phyloP scores from a whole-genome alignment of 1,284 basidiomycete species.

The Pseudozyma hubeiensis region DNA sequence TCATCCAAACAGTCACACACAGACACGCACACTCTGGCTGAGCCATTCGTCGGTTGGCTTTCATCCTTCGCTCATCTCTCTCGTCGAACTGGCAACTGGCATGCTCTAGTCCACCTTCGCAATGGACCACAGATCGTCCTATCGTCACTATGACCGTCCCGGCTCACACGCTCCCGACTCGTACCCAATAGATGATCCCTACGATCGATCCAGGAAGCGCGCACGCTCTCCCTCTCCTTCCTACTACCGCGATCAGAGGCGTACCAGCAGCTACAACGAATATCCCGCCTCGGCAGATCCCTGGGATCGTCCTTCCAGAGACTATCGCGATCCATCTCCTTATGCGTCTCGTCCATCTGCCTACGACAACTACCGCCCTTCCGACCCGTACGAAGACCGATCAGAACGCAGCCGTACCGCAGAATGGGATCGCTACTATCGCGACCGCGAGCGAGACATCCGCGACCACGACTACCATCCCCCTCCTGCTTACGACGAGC shows the following conservation, averaged over 20 bases:
- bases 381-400: constrained; percentile 39
- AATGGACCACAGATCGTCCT: constrained; percentile 50
- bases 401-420: constrained; percentile 32
- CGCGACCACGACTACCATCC: constrained; percentile 31
- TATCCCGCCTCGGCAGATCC: constrained; percentile 29
- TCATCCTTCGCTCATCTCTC: neutral
- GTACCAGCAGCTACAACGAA: constrained; percentile 28
- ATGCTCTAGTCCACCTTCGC: constrained; percentile 9
- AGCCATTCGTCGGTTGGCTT: neutral
- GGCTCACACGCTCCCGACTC: constrained; percentile 16
- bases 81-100: neutral
- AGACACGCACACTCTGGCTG: neutral
- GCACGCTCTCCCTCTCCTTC: constrained; percentile 44
- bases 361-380: constrained; percentile 36
- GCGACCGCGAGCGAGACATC: constrained; percentile 44
- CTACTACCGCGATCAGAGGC: constrained; percentile 37
- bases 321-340: constrained; percentile 35
- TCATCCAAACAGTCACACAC: neutral
- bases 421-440: constrained; percentile 51
- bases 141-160: constrained; percentile 38
- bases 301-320: constrained; percentile 41
- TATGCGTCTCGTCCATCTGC: constrained; percentile 28
- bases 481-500: constrained; percentile 27
- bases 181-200: constrained; percentile 31
- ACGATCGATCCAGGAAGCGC: constrained; percentile 50